phyloP scores from a whole-genome alignment of 2,329 filamentous ascomycete species.

The Talaromyces islandicus region DNA sequence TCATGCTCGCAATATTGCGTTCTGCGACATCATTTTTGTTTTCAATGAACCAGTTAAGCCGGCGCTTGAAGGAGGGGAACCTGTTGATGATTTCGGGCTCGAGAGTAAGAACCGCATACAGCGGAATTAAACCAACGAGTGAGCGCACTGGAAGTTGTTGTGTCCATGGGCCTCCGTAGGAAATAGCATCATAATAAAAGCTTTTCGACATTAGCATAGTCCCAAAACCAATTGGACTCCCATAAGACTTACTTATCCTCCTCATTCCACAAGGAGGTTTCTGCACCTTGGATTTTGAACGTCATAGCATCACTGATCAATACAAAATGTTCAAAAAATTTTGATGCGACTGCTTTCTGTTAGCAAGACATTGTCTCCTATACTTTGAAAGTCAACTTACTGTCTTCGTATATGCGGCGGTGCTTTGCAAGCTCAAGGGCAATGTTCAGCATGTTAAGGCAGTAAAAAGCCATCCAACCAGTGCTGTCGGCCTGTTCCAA shows the following conservation, averaged over 20 bases:
- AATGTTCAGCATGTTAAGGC: slow-evolving; percentile 93
- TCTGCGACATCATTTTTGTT: slow-evolving; percentile 81
- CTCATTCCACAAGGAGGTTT: slow-evolving; percentile 91
- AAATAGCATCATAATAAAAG: slow-evolving; percentile 98
- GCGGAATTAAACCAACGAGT: slow-evolving; percentile 84
- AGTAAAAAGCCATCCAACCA: slow-evolving; percentile 99
- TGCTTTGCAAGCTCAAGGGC: slow-evolving; percentile 92
- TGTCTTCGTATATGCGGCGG: slow-evolving; percentile 88
- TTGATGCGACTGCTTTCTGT: slow-evolving; percentile 65
- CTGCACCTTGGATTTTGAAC: slow-evolving; percentile 64
- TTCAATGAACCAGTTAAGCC: slow-evolving; percentile 89
- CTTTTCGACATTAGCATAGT: slow-evolving; percentile 31
- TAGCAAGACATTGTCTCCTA: slow-evolving; percentile 8
- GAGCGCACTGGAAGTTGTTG: slow-evolving; percentile 90
- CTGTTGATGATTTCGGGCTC: slow-evolving; percentile 91
- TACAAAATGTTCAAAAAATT: slow-evolving; percentile 98
- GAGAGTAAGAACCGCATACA: slow-evolving; percentile 85
- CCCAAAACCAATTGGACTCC: not conserved
- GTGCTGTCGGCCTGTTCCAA: slow-evolving; percentile 96
- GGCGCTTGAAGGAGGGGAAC: slow-evolving; percentile 86
- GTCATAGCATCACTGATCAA: slow-evolving; percentile 98
- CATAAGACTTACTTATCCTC: slow-evolving; percentile 56
- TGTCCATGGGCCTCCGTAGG: slow-evolving; percentile 88
- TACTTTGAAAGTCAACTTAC: slow-evolving; percentile 18
- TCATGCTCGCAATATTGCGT: slow-evolving; percentile 90